Percentiles rank a stretch among this genome's conserved stretches.
phyloP scores from a whole-genome alignment of 164 flowering plant species.

The Platanus orientalis region DNA sequence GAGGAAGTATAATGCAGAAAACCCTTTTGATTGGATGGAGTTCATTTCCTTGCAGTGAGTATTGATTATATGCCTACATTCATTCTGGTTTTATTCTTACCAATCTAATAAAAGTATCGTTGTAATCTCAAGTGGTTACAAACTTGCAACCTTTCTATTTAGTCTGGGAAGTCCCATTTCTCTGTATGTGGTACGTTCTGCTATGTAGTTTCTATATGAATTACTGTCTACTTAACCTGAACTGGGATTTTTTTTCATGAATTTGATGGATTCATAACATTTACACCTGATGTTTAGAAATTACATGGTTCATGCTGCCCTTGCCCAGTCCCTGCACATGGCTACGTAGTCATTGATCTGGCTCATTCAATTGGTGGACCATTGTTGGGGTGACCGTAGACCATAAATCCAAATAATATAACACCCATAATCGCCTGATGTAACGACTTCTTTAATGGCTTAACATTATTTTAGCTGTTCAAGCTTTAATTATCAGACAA shows the following conservation, averaged over 20 bases:
- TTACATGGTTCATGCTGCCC: no score
- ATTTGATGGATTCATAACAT: background rate
- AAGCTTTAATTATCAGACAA: background rate
- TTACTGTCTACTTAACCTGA: no score
- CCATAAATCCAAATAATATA: background rate
- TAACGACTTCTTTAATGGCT: background rate
- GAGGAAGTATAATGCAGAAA: constrained; percentile 57
- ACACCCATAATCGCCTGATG: background rate
- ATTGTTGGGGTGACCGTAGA: background rate
- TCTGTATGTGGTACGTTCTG: no score
- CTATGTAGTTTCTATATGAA: no score
- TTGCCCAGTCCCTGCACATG: no score
- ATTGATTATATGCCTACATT: background rate
- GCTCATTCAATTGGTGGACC: background rate
- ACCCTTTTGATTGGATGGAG: constrained; percentile 97
- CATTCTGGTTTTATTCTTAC: background rate
- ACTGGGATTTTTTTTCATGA: background rate
- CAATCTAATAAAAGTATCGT: background rate
- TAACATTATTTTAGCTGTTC: background rate
- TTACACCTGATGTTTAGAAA: background rate
- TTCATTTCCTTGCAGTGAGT: constrained; percentile 81
- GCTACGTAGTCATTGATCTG: background rate
- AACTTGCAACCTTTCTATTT: no score
- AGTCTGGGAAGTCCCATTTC: background rate
- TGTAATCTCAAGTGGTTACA: no score